Conservation (phyloP, 148 eudicot species). For the Gaultheria prostrata region DNA sequence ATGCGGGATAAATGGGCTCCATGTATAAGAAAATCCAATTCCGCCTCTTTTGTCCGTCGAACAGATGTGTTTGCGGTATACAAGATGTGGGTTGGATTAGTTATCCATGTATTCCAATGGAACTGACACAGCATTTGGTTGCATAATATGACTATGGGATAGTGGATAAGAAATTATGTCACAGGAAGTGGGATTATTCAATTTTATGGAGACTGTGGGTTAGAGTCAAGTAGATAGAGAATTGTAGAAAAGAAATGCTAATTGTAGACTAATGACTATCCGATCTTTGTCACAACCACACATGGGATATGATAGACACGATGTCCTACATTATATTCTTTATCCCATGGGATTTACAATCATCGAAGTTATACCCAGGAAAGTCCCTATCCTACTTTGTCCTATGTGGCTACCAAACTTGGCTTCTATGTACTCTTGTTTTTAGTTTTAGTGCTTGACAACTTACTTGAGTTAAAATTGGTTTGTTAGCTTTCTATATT, state of each 20-base stretch:
- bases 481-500: background rate
- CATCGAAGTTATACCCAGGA: background rate
- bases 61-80: too few species aligned
- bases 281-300: background rate
- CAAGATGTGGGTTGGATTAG: too few species aligned
- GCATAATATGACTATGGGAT: too few species aligned
- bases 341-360: background rate
- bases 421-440: background rate
- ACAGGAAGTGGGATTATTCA: too few species aligned
- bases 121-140: too few species aligned
- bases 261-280: background rate
- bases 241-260: background rate
- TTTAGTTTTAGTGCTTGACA: background rate
- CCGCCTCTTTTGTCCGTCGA: too few species aligned
- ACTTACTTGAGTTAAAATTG: background rate
- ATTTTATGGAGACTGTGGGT: background rate
- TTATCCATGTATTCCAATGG: too few species aligned
- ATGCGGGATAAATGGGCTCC: background rate
- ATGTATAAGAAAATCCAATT: too few species aligned
- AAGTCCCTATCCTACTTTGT: background rate
- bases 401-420: background rate
- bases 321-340: background rate
- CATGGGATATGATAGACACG: background rate
- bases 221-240: background rate
- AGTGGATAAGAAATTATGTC: too few species aligned